These are phyloP conservation scores for Astrothelium subdiscretum DNA, from an alignment of 495 filamentous ascomycete genomes.

Conservation along the genomic window DNA sequence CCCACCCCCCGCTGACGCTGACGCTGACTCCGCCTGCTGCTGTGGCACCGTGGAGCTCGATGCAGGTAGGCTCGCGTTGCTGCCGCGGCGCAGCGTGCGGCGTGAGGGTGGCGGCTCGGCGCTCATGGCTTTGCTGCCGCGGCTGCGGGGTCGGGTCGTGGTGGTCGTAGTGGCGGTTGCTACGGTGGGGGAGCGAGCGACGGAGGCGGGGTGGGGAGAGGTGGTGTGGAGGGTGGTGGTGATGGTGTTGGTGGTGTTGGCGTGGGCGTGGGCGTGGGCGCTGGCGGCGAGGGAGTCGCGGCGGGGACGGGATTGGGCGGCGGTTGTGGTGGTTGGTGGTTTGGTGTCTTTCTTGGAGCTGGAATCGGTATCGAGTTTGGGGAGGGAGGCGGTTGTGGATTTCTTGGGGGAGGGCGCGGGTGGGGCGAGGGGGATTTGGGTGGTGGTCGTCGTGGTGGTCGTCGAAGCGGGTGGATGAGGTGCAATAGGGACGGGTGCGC, in stretches of 20 bases:
- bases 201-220: neutral
- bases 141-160: constrained; percentile 5
- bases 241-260: neutral
- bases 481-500: constrained; percentile 3
- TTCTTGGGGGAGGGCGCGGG: constrained; percentile 18
- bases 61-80: constrained; percentile 22
- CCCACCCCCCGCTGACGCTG: neutral
- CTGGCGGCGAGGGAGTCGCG: neutral
- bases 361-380: neutral
- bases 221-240: constrained; percentile 4
- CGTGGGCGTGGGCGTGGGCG: neutral
- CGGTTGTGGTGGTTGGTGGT: constrained; percentile 10
- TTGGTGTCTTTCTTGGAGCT: constrained; percentile 6
- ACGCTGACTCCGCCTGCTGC: constrained; percentile 6
- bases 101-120: constrained; percentile 25
- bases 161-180: constrained; percentile 8
- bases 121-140: constrained; percentile 24
- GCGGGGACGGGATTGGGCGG: constrained; percentile 2
- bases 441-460: constrained; percentile 10
- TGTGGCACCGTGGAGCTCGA: constrained; percentile 8
- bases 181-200: constrained; percentile 5
- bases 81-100: constrained; percentile 23
- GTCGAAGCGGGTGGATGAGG: neutral
- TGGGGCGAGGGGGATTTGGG: constrained; percentile 25
- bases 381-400: constrained; percentile 8